These are phyloP conservation scores for Coemansia erecta DNA, from an alignment of 192 early-diverging fungal species.

Conservation along the genomic window DNA sequence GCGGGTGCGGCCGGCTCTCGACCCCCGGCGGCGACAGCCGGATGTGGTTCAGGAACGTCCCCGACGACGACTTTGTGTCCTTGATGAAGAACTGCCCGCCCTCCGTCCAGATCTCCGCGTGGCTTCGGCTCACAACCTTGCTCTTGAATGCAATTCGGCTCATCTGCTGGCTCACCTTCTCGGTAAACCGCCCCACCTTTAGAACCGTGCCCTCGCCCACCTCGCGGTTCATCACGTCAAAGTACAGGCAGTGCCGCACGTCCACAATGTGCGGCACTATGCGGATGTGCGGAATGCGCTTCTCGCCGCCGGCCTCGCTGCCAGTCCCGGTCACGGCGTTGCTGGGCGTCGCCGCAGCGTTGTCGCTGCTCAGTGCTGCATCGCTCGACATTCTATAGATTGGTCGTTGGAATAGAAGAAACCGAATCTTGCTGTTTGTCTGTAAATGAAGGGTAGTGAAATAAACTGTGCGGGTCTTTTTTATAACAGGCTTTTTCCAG, in stretches of 20 bases:
- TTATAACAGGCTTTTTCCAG: no score
- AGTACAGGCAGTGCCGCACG: constrained; percentile 56
- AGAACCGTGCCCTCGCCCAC: constrained; percentile 60
- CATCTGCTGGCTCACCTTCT: constrained; percentile 58
- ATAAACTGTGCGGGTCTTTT: no score
- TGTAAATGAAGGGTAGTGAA: no score
- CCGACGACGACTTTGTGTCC: constrained; percentile 95
- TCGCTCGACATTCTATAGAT: constrained; percentile 13
- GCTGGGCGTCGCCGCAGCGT: background rate
- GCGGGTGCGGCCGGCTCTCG: constrained; percentile 74
- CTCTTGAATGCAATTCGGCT: constrained; percentile 80
- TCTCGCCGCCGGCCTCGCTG: constrained; percentile 1
- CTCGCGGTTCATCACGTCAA: constrained; percentile 63
- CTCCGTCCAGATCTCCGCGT: constrained; percentile 92
- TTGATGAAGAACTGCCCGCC: constrained; percentile 85
- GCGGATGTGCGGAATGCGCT: constrained; percentile 48
- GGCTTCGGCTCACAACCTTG: constrained; percentile 91
- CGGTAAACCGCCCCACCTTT: constrained; percentile 75
- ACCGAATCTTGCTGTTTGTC: background rate
- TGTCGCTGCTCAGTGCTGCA: constrained; percentile 2
- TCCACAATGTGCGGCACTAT: constrained; percentile 59
- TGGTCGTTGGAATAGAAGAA: background rate
- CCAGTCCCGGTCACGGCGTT: background rate
- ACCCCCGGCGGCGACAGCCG: constrained; percentile 83
- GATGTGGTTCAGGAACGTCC: constrained; percentile 95